A percentile compares a stretch with the other conserved stretches of the same genome.
phyloP scores from a whole-genome alignment of 257 asterid species.

The Nicotiana tomentosiformis region DNA sequence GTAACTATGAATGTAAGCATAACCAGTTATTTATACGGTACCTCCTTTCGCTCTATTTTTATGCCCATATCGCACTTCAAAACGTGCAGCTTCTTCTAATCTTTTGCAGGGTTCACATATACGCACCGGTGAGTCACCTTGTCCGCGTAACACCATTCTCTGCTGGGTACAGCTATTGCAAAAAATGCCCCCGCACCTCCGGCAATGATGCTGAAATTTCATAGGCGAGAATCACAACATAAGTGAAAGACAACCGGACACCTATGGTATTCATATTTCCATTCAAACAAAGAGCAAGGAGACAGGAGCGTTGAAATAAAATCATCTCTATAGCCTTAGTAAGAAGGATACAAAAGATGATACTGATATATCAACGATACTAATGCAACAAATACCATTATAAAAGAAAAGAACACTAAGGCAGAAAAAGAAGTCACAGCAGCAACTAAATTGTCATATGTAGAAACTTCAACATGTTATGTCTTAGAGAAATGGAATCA shows the following conservation, averaged over 20 bases:
- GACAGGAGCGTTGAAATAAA: background rate
- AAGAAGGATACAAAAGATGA: background rate
- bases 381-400: background rate
- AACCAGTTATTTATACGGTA: slow-evolving; percentile 15
- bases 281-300: background rate
- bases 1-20: background rate
- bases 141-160: slow-evolving; percentile 93
- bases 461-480: background rate
- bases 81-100: slow-evolving; percentile 89
- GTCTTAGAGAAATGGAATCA: background rate
- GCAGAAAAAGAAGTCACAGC: background rate
- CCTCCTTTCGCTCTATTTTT: slow-evolving; percentile 66
- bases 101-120: slow-evolving; percentile 92
- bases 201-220: slow-evolving; percentile 91
- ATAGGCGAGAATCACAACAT: background rate
- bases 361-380: background rate
- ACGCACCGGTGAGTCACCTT: slow-evolving; percentile 97
- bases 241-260: background rate
- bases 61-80: slow-evolving; percentile 78
- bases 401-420: background rate
- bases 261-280: background rate
- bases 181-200: slow-evolving; percentile 96
- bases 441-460: background rate
- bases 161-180: slow-evolving; percentile 80
- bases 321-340: background rate